These are phyloP conservation scores for Vairimorpha apis DNA, from an alignment of 371 early-diverging fungal species.

Conservation along the genomic window DNA sequence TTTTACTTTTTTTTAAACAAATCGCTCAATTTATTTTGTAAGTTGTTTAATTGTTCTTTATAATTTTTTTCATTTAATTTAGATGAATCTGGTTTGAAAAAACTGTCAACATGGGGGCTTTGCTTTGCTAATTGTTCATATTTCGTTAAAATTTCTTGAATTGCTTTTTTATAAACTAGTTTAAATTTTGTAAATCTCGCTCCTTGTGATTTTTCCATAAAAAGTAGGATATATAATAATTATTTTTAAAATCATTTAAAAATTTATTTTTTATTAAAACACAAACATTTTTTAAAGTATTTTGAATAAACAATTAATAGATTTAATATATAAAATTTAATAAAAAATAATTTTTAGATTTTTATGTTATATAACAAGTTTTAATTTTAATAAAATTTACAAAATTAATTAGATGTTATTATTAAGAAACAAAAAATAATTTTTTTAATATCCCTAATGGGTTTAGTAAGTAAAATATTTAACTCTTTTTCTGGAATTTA, in stretches of 20 bases:
- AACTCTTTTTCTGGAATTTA: constrained; percentile 80
- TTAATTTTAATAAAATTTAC: too few relatives aligned
- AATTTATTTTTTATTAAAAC: too few relatives aligned
- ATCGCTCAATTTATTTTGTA: constrained; percentile 23
- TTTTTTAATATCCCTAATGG: too few relatives aligned
- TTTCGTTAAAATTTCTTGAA: constrained; percentile 38
- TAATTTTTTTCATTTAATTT: not conserved
- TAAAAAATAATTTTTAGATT: too few relatives aligned
- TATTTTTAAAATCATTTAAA: too few relatives aligned
- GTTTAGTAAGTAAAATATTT: constrained; percentile 62
- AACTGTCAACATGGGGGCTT: constrained; percentile 1
- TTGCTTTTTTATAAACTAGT: constrained; percentile 46
- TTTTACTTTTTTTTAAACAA: constrained; percentile 30
- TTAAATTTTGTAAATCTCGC: constrained; percentile 32
- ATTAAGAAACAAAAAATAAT: too few relatives aligned
- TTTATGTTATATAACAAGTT: too few relatives aligned
- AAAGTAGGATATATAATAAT: constrained; percentile 2
- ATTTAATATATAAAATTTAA: too few relatives aligned
- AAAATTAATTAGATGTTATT: too few relatives aligned
- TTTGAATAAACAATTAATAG: too few relatives aligned
- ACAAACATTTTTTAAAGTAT: too few relatives aligned
- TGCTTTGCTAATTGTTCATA: constrained; percentile 6
- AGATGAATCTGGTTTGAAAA: constrained; percentile 16
- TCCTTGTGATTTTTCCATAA: constrained; percentile 13
- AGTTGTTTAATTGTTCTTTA: constrained; percentile 3